A percentile compares a stretch with the other conserved stretches of the same genome.
Conservation (phyloP, 2,329 filamentous ascomycete species). For the Stachybotrys elegans region DNA sequence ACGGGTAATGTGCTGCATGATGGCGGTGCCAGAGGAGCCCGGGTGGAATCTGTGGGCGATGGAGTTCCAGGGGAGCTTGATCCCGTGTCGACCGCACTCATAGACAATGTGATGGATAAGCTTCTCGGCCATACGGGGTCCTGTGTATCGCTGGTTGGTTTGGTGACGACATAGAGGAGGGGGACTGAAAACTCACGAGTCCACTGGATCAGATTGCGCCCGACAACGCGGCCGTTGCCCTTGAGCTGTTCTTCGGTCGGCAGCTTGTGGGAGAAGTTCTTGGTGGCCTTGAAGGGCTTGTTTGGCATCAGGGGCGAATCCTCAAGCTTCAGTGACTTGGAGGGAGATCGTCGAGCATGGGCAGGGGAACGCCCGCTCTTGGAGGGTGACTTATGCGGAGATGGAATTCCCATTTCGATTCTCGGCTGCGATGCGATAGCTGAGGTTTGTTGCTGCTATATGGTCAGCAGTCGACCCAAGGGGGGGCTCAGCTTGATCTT, state of each 20-base stretch:
- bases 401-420: slow-evolving; percentile 7
- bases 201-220: slow-evolving; percentile 37
- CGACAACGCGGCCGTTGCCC: slow-evolving; percentile 22
- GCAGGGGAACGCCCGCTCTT: slow-evolving; percentile 11
- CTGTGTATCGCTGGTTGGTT: slow-evolving; percentile 25
- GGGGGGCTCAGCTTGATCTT: too few species aligned
- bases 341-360: slow-evolving; percentile 9
- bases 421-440: too few species aligned
- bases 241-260: slow-evolving; percentile 19
- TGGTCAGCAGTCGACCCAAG: too few species aligned
- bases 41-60: slow-evolving; percentile 36
- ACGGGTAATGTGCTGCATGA: slow-evolving; percentile 31
- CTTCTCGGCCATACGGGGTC: slow-evolving; percentile 41
- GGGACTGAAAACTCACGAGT: slow-evolving; percentile 35
- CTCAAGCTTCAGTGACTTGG: neutral
- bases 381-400: slow-evolving; percentile 13
- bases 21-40: slow-evolving; percentile 31
- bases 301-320: neutral
- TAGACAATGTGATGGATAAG: slow-evolving; percentile 35
- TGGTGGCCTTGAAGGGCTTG: too few species aligned
- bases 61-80: slow-evolving; percentile 32
- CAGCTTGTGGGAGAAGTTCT: slow-evolving; percentile 15
- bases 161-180: slow-evolving; percentile 3
- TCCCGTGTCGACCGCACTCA: slow-evolving; percentile 26
- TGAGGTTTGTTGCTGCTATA: too few species aligned